Base-by-base conservation (phyloP, 441 rosid species). In the Populus tomentosa region DNA sequence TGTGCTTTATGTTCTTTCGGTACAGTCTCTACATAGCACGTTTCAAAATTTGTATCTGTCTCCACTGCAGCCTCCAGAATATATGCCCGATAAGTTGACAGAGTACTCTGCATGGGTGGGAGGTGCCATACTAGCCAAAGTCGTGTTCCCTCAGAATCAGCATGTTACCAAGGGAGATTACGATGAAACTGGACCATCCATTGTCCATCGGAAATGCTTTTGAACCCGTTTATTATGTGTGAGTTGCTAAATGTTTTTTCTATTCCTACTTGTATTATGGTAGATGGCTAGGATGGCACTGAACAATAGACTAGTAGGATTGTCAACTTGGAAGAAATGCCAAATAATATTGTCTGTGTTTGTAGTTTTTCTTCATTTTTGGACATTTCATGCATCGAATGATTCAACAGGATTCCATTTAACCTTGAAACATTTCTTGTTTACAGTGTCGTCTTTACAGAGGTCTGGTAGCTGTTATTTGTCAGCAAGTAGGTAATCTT, bases 51-150 rank as follows among this genome's bases (percentile, higher is more conserved):
- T n/a, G 61, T 46, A 18, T 36, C 72, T 65, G 11, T 78, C 23
- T 64, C 67, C 46, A 32, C 66, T 70, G 59, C 90, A 92, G 93
- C 92, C 98, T 38, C 99, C 99, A 3, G 99, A 96, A 65, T 96
- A 96, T 70, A 96, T 92, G 99, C 87, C 98, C 0, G 97, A 93
- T 88, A 89, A 89, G 82, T 85, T 91, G 90, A 84, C 90, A 4
- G 75, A 83, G 82, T 94, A 87, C 80, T 94, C 98, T 9, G 94
- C 98, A 40, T 96, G 99, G 98, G 84, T 92, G 30, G 99, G 98
- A 79, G 99, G 99, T 74, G 97, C 98, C 61, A 96, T 96, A 85
- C 98, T 96, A 33, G 98, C 99, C 64, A 94, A 94, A 86, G 98
- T 96, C 59, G 98, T 96, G 84, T 96, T 96, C 85, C 98, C 98